Conservation (phyloP, 176 grass and related monocot genomes). For the Tillandsia leiboldiana region DNA sequence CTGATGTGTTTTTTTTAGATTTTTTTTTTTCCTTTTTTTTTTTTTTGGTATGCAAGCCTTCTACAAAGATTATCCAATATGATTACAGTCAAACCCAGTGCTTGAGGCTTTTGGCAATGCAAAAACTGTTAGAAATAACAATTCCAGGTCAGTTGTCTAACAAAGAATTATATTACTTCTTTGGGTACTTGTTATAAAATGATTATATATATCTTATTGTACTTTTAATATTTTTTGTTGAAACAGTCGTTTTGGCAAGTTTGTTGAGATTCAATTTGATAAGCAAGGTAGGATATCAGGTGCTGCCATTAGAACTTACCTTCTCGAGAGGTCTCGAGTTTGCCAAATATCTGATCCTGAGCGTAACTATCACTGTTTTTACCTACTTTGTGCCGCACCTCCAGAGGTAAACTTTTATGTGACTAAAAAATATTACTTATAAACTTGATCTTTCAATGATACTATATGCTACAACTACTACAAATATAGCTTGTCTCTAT, state of each 20-base stretch:
- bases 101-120: conserved; percentile 99
- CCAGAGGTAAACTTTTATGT: conserved; percentile 56
- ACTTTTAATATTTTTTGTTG: conserved; percentile 9
- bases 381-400: conserved; percentile 92
- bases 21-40: conserved; percentile 17
- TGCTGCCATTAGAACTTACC: conserved; percentile 94
- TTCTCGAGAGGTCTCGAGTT: conserved; percentile 91
- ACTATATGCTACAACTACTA: neutral
- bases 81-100: conserved; percentile 94
- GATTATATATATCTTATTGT: conserved; percentile 1
- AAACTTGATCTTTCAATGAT: neutral
- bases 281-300: conserved; percentile 95
- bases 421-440: conserved; percentile 18
- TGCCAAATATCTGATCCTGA: conserved; percentile 96
- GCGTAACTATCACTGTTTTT: conserved; percentile 98
- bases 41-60: conserved; percentile 7
- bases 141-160: conserved; percentile 63
- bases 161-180: conserved; percentile 11
- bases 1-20: conserved; percentile 1
- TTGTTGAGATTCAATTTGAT: conserved; percentile 98
- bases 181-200: conserved; percentile 25
- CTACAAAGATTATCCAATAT: conserved; percentile 21
- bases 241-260: conserved; percentile 98
- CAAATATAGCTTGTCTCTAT: conserved; percentile 13
- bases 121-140: conserved; percentile 98